phyloP scores from a whole-genome alignment of 192 early-diverging fungal genomes.

The Entrophospora sp. region DNA sequence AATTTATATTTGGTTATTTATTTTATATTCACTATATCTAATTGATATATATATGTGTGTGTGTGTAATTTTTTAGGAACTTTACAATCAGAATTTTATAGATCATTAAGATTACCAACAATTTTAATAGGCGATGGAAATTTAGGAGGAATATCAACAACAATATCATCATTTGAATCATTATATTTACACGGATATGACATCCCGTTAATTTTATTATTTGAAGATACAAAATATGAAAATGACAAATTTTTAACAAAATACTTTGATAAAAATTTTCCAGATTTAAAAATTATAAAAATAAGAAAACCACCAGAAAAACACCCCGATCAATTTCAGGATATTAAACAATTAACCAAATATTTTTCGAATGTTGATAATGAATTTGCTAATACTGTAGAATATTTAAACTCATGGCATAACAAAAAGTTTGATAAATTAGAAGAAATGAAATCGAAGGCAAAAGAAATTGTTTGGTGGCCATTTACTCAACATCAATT shows the following conservation, averaged over 20 bases:
- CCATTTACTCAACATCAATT: conserved; percentile 69
- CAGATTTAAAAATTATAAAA: too few species aligned
- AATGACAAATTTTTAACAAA: conserved; percentile 47
- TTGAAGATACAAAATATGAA: conserved; percentile 43
- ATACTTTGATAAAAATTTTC: conserved; percentile 27
- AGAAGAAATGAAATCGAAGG: conserved; percentile 42
- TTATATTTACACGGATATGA: conserved; percentile 62
- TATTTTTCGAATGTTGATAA: conserved; percentile 48
- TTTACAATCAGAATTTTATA: conserved; percentile 60
- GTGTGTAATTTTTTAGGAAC: conserved; percentile 35
- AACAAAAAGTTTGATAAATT: conserved; percentile 43
- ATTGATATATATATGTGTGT: too few species aligned
- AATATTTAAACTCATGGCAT: conserved; percentile 40
- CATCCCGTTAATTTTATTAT: conserved; percentile 57
- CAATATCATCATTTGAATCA: conserved; percentile 65
- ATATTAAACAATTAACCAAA: conserved; percentile 44
- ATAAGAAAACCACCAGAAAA: conserved; percentile 39
- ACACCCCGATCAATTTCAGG: conserved; percentile 28
- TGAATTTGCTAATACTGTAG: conserved; percentile 35
- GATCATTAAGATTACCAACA: conserved; percentile 57
- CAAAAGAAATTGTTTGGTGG: conserved; percentile 61
- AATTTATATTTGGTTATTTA: background rate
- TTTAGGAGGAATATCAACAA: conserved; percentile 80
- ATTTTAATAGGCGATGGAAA: conserved; percentile 66
- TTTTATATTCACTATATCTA: background rate